phyloP scores from a whole-genome alignment of 2,329 filamentous ascomycete genomes.

The Exophiala sp. region DNA sequence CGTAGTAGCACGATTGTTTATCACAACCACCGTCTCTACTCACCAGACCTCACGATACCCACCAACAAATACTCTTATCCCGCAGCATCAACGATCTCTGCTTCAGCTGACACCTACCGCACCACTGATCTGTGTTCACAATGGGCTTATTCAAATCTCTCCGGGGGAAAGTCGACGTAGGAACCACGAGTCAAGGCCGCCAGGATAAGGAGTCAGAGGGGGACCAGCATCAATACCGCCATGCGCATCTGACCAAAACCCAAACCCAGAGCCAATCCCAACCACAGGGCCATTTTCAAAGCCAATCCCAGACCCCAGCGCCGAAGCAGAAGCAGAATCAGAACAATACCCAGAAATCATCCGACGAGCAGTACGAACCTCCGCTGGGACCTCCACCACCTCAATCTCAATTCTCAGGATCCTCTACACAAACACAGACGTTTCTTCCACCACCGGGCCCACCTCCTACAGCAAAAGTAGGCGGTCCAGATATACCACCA shows the following conservation, averaged over 20 bases:
- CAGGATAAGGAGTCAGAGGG: neutral
- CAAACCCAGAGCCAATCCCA: slow-evolving; percentile 2
- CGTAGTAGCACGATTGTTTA: too few relatives aligned
- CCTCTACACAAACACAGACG: neutral
- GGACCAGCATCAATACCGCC: neutral
- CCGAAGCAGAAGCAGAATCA: too few relatives aligned
- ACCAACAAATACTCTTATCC: too few relatives aligned
- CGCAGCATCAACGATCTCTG: too few relatives aligned
- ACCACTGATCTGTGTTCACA: too few relatives aligned
- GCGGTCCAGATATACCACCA: too few relatives aligned
- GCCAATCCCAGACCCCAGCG: neutral
- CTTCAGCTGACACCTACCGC: too few relatives aligned
- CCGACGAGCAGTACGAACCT: slow-evolving; percentile 14
- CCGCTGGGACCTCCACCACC: slow-evolving; percentile 27
- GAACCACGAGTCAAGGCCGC: neutral
- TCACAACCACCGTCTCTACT: too few relatives aligned
- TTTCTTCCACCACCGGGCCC: slow-evolving; percentile 17
- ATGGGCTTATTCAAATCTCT: slow-evolving; percentile 28
- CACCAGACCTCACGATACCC: too few relatives aligned
- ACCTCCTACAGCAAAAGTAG: slow-evolving; percentile 14
- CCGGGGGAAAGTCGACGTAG: slow-evolving; percentile 23
- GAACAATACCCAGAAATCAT: neutral
- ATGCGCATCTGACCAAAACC: too few relatives aligned
- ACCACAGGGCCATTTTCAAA: slow-evolving; percentile 2
- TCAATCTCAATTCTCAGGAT: neutral